Evolutionary conservation across 768 basidiomycete genomes (phyloP), one percentile per base, ranked within the genome.

Genomic region (Mrakia gelida): DNA sequence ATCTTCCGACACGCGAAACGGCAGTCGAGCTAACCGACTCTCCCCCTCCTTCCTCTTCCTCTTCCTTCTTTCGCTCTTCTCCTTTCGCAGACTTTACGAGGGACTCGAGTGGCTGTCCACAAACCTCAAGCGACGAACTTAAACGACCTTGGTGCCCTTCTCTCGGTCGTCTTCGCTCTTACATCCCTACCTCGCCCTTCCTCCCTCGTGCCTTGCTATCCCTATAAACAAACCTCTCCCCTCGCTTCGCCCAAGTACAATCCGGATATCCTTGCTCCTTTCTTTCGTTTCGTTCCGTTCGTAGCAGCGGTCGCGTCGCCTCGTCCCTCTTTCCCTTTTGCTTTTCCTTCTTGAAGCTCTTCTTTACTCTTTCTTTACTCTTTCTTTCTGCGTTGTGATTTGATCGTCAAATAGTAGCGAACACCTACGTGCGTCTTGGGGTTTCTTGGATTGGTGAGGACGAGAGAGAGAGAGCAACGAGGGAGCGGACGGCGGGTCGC

Each of bases 101-200:
- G 76, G 76, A n/a, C 88, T 97, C 82, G 95, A 98, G 87, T 98
- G 95, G 96, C 82, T 85, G 75, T 83, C 83, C 38, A 82, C 80
- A 77, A 85, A 85, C 82, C 81, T 85, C 79, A 84, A 84, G 83
- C 61, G 77, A 49, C 43, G 77, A 65, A 70, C 77, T 30, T 78
- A 68, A 78, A 68, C 23, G 34, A 15, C 26, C 28, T 30, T 23
- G 38, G 3, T 38, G 8, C 9, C 56, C 72, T 59, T 59, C 52
- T 73, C 16, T 61, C 32, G 49, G 28, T 43, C 52, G n/a, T 30
- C 34, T 49, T 41, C 43, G 18, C 28, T 16, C 68, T 45, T 70
- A 41, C 43, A 16, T 1, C 70, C 26, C 43, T 45, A 3, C 7
- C 45, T 52, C 49, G n/a, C n/a, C 16, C 5, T n/a, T 18, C 54